These are phyloP conservation scores for Epithele typhae DNA, from an alignment of 768 basidiomycete genomes.

Conservation along the genomic window DNA sequence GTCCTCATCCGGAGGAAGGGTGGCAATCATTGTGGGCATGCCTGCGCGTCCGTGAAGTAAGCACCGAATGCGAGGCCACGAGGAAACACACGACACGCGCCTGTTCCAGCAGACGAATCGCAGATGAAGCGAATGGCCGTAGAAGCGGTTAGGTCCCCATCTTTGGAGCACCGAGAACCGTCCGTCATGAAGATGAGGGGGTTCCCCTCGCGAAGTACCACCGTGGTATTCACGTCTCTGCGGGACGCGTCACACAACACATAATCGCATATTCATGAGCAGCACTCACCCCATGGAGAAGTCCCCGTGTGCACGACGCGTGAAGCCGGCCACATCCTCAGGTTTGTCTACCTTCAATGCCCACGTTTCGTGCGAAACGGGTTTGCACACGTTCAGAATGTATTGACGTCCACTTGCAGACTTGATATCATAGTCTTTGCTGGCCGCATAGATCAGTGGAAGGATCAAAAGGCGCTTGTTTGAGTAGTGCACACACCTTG, in stretches of 20 bases:
- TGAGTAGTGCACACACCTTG: slow-evolving; percentile 47
- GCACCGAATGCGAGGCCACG: not conserved
- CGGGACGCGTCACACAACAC: not conserved
- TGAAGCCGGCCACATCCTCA: slow-evolving; percentile 57
- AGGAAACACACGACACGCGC: slow-evolving; percentile 27
- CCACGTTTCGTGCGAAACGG: slow-evolving; percentile 54
- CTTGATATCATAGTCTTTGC: slow-evolving; percentile 59
- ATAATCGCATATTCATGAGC: too few relatives aligned
- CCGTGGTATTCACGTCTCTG: slow-evolving; percentile 62
- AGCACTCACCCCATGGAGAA: slow-evolving; percentile 64
- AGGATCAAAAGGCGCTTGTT: too few relatives aligned
- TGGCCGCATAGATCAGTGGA: too few relatives aligned
- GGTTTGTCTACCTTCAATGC: slow-evolving; percentile 47
- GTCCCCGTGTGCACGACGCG: slow-evolving; percentile 58
- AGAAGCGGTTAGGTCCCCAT: slow-evolving; percentile 46
- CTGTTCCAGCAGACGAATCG: slow-evolving; percentile 55
- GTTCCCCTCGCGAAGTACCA: slow-evolving; percentile 47
- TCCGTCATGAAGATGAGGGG: slow-evolving; percentile 53
- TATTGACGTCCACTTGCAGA: slow-evolving; percentile 44
- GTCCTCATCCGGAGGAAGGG: slow-evolving; percentile 65
- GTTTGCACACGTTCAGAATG: slow-evolving; percentile 62
- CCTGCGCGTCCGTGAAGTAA: slow-evolving; percentile 31
- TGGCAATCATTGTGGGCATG: slow-evolving; percentile 52
- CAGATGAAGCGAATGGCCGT: slow-evolving; percentile 77
- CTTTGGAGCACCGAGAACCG: slow-evolving; percentile 62